Conservation (phyloP, 345 rosid species). For the Salix udensis region DNA sequence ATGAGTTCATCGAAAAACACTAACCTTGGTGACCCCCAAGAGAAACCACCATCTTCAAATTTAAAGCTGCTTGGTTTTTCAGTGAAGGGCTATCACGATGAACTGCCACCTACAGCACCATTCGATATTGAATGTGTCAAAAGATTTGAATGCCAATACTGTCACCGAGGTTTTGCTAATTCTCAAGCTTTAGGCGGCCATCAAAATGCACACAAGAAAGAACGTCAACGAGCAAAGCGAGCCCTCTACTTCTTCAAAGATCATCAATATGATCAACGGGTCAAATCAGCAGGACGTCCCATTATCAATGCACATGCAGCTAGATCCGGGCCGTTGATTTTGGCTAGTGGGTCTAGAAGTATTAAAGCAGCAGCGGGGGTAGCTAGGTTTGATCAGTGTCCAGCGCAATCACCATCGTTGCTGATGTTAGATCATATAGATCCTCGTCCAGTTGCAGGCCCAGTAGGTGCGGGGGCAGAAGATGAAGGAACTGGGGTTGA, state of each 20-base stretch:
- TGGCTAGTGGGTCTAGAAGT: neutral
- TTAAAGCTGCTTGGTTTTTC: neutral
- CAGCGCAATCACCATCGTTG: neutral
- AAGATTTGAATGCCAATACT: constrained; percentile 48
- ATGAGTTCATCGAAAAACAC: constrained; percentile 6
- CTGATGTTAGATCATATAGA: no score
- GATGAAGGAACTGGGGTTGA: no score
- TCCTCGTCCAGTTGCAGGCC: no score
- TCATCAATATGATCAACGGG: neutral
- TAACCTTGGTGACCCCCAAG: neutral
- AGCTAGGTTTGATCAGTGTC: constrained; percentile 2
- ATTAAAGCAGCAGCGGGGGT: neutral
- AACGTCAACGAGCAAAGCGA: constrained; percentile 45
- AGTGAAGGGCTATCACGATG: neutral
- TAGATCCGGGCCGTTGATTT: neutral
- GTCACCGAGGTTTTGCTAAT: constrained; percentile 36
- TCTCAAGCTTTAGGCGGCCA: constrained; percentile 60
- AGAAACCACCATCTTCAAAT: neutral
- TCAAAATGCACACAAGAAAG: constrained; percentile 55
- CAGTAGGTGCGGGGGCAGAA: no score
- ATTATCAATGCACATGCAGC: constrained; percentile 3
- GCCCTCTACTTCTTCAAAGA: constrained; percentile 2
- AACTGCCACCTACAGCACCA: neutral
- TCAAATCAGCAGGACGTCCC: neutral
- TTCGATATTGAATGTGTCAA: constrained; percentile 4